Evolutionary conservation across 768 basidiomycete genomes (phyloP).

Genomic region (Dacryopinax spathularia): DNA sequence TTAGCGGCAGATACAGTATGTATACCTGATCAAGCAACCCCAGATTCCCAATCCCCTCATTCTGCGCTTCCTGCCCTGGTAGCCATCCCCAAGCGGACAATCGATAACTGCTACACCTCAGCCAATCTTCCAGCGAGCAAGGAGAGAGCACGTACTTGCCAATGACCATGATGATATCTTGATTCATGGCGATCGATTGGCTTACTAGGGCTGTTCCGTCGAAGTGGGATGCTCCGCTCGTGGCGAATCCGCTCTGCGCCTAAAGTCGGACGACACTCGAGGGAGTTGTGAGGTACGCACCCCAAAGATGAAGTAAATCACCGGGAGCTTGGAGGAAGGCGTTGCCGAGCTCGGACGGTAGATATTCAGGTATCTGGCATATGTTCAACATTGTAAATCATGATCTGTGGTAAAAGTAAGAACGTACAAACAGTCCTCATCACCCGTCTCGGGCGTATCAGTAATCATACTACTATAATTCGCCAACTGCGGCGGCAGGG

Average conservation of each 20-base stretch:
- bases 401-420: background rate
- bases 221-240: background rate
- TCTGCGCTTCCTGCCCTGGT: background rate
- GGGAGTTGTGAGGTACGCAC: background rate
- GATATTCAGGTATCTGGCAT: background rate
- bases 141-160: background rate
- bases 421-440: background rate
- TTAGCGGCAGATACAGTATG: too few species aligned
- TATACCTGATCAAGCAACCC: background rate
- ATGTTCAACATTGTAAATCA: background rate
- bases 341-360: background rate
- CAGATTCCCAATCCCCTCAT: background rate
- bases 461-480: background rate
- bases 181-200: background rate
- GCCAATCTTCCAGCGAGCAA: background rate
- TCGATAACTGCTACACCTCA: background rate
- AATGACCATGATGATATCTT: background rate
- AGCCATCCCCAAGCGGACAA: background rate
- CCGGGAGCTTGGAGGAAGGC: background rate
- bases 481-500: background rate
- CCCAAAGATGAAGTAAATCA: background rate
- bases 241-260: background rate
- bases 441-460: background rate
- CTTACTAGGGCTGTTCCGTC: background rate
- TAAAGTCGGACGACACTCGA: background rate